Conservation (phyloP, 1,139 yeast species). For the Hyphopichia burtonii region DNA sequence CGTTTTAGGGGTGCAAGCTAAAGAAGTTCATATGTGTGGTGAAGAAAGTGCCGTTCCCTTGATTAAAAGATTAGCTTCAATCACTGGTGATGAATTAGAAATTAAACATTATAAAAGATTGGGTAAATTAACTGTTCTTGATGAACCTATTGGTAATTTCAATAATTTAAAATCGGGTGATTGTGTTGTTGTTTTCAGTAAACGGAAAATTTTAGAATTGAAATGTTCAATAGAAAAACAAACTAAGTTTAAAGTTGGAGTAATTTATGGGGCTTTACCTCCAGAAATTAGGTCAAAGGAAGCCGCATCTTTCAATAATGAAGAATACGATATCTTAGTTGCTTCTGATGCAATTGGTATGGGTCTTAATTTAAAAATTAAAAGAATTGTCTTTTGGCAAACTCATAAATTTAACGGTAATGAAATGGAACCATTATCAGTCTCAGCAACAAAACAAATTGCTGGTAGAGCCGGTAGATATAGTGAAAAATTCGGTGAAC, state of each 20-base stretch:
- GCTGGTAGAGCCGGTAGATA: conserved; percentile 97
- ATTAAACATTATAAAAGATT: conserved; percentile 70
- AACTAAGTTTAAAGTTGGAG: conserved; percentile 73
- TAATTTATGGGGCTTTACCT: conserved; percentile 93
- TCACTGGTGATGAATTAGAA: conserved; percentile 78
- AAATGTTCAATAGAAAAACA: conserved; percentile 63
- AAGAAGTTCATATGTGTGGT: conserved; percentile 89
- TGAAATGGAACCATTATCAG: conserved; percentile 44
- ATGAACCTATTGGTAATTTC: conserved; percentile 30
- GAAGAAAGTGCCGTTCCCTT: conserved; percentile 79
- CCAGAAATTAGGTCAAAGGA: conserved; percentile 91
- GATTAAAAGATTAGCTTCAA: conserved; percentile 52
- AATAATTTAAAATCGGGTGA: conserved; percentile 63
- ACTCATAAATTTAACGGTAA: conserved; percentile 71
- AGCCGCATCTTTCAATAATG: conserved; percentile 73
- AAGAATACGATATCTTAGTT: conserved; percentile 73
- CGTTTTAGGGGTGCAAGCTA: conserved; percentile 79
- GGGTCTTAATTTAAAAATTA: conserved; percentile 88
- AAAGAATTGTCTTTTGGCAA: conserved; percentile 72
- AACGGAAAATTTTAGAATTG: conserved; percentile 61
- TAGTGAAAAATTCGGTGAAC: conserved; percentile 32
- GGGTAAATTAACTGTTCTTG: conserved; percentile 65
- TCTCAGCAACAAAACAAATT: conserved; percentile 80
- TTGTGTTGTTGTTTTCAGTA: conserved; percentile 86
- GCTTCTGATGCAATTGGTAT: conserved; percentile 98